These are phyloP conservation scores for Penicillium odoratum DNA, from an alignment of 495 filamentous ascomycete genomes.

Conservation along the genomic window DNA sequence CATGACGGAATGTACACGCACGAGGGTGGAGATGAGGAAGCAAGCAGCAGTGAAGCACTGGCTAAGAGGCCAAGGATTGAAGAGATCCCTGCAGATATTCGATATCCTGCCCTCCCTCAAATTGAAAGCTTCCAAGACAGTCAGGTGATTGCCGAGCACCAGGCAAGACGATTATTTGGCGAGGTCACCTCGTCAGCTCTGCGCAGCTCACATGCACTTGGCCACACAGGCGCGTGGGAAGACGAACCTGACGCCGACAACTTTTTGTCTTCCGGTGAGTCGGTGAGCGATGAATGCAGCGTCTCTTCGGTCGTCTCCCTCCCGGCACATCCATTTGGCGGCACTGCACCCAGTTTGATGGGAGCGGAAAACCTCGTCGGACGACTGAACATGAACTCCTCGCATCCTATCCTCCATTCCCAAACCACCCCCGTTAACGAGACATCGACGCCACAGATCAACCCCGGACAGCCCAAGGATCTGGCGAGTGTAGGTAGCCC, in stretches of 20 bases:
- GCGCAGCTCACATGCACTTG: conserved; percentile 59
- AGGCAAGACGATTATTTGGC: conserved; percentile 67
- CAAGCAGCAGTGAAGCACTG: conserved; percentile 36
- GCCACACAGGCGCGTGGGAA: conserved; percentile 28
- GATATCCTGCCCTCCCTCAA: conserved; percentile 45
- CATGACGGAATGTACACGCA: conserved; percentile 32
- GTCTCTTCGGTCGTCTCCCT: conserved; percentile 45
- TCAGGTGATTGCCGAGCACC: conserved; percentile 31
- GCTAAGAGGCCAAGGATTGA: conserved; percentile 43
- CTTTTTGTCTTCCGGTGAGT: conserved; percentile 48
- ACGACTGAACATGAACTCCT: conserved; percentile 66
- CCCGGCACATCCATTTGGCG: conserved; percentile 38
- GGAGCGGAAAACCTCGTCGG: conserved; percentile 68
- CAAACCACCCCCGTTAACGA: conserved; percentile 35
- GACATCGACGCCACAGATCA: conserved; percentile 37
- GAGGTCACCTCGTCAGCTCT: conserved; percentile 74
- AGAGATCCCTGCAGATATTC: conserved; percentile 32
- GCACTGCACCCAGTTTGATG: conserved; percentile 58
- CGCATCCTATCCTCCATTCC: conserved; percentile 32
- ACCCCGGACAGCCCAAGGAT: conserved; percentile 25
- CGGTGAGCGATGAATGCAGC: conserved; percentile 42
- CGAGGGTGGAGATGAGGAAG: conserved; percentile 28
- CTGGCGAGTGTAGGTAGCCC: conserved; percentile 20
- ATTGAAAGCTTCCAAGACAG: conserved; percentile 41
- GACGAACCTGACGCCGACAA: conserved; percentile 31